These are phyloP conservation scores for Pseudogymnoascus sp. DNA, from an alignment of 2,329 filamentous ascomycete species.

Conservation along the genomic window DNA sequence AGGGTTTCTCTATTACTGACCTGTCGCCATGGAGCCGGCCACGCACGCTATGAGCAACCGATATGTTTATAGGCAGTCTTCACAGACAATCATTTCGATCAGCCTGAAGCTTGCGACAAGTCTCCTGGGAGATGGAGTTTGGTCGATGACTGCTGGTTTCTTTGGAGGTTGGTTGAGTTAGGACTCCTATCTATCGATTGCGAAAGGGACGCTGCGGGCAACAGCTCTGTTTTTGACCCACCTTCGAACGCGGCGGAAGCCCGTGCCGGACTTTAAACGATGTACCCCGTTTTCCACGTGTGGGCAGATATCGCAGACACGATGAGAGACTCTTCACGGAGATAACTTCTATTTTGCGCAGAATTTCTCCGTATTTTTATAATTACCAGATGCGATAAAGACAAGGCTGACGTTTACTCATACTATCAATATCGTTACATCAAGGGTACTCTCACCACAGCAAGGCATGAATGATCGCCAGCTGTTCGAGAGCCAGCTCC, in stretches of 20 bases:
- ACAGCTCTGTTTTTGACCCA: conserved; percentile 2
- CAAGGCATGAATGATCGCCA: conserved; percentile 5
- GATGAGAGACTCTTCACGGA: not conserved
- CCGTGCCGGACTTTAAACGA: not conserved
- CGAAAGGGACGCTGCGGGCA: conserved; percentile 5
- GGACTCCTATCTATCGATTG: conserved; percentile 7
- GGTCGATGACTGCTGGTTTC: not conserved
- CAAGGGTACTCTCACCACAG: not conserved
- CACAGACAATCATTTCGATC: conserved; percentile 7
- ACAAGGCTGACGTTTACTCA: not conserved
- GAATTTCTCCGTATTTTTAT: not conserved
- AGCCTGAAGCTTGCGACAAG: not conserved
- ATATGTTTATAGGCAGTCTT: not conserved
- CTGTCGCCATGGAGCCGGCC: conserved; percentile 12
- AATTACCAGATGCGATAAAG: not conserved
- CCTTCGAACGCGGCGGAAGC: conserved; percentile 1
- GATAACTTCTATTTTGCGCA: not conserved
- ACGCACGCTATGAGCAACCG: not conserved
- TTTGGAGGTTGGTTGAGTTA: not conserved
- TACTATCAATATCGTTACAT: not conserved
- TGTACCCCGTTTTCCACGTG: conserved; percentile 5
- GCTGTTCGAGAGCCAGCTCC: not conserved
- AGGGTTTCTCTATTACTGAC: conserved; percentile 6
- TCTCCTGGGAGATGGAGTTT: not conserved
- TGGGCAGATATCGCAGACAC: not conserved